phyloP scores from a whole-genome alignment of 441 rosid genomes.

The Adansonia madagascariensis region DNA sequence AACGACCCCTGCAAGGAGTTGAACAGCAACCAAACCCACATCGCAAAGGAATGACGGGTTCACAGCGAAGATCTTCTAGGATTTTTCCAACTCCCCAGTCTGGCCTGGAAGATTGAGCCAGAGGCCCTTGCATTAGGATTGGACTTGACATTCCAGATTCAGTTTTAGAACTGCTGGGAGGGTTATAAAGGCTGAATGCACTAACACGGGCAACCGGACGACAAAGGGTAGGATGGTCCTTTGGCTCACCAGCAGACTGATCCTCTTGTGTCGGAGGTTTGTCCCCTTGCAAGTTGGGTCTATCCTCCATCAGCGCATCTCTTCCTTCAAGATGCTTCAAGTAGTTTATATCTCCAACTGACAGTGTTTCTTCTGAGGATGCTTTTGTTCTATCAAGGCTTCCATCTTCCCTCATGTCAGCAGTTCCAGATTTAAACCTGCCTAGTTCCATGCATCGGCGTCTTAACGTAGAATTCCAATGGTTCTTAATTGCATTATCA shows the following conservation, averaged over 20 bases:
- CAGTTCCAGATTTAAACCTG: slow-evolving; percentile 35
- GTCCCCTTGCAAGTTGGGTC: slow-evolving; percentile 39
- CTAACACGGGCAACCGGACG: slow-evolving; percentile 68
- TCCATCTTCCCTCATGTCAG: slow-evolving; percentile 39
- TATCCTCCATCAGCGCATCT: slow-evolving; percentile 45
- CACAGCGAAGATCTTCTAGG: slow-evolving; percentile 57
- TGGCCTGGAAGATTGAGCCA: slow-evolving; percentile 56
- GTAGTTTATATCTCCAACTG: slow-evolving; percentile 47
- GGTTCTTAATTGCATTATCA: slow-evolving; percentile 95
- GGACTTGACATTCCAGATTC: slow-evolving; percentile 38
- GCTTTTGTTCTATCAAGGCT: slow-evolving; percentile 51
- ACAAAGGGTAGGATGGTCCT: slow-evolving; percentile 37
- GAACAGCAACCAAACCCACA: slow-evolving; percentile 82
- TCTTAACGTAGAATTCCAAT: slow-evolving; percentile 94
- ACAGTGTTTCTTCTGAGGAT: slow-evolving; percentile 51
- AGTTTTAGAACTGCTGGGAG: slow-evolving; percentile 37
- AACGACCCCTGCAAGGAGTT: slow-evolving; percentile 31
- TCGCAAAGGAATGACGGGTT: slow-evolving; percentile 55
- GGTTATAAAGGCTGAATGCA: slow-evolving; percentile 68
- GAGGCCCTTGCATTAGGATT: slow-evolving; percentile 54
- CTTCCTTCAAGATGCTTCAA: slow-evolving; percentile 40
- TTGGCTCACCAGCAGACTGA: slow-evolving; percentile 29
- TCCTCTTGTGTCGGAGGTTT: slow-evolving; percentile 31
- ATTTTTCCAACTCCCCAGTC: slow-evolving; percentile 49
- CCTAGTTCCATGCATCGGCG: slow-evolving; percentile 55